Evolutionary conservation across 768 basidiomycete genomes (phyloP).

Genomic region (Termitomyces sp.): DNA sequence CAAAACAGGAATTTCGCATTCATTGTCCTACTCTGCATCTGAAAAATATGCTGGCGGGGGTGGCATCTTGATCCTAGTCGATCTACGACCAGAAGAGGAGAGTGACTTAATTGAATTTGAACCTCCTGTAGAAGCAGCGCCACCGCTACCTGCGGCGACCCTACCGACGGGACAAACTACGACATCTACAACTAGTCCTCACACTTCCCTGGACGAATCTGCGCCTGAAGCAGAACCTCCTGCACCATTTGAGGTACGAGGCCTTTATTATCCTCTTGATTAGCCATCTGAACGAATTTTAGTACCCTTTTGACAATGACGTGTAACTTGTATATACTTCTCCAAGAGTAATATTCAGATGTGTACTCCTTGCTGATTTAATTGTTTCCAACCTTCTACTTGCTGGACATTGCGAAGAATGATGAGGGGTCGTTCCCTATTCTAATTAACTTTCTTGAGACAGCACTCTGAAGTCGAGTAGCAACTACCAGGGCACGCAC

Average conservation of each 20-base stretch:
- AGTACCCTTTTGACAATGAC: conserved; percentile 80
- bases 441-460: no score
- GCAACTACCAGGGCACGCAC: no score
- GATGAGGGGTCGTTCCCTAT: neutral
- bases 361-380: neutral
- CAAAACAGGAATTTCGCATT: conserved; percentile 28
- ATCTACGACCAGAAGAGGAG: conserved; percentile 66
- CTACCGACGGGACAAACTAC: conserved; percentile 29
- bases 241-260: conserved; percentile 77
- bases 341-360: conserved; percentile 10
- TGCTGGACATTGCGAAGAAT: neutral
- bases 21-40: conserved; percentile 30
- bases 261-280: neutral
- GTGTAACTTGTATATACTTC: conserved; percentile 14
- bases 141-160: conserved; percentile 22
- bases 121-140: conserved; percentile 29
- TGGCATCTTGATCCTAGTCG: conserved; percentile 82
- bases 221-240: conserved; percentile 75
- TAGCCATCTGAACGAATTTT: conserved; percentile 13
- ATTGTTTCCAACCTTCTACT: neutral
- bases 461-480: no score
- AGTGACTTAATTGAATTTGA: conserved; percentile 71
- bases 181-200: conserved; percentile 38
- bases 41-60: conserved; percentile 77
- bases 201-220: conserved; percentile 69